phyloP scores from a whole-genome alignment of 2,329 filamentous ascomycete genomes.

The Allantophomopsis lycopodina region DNA sequence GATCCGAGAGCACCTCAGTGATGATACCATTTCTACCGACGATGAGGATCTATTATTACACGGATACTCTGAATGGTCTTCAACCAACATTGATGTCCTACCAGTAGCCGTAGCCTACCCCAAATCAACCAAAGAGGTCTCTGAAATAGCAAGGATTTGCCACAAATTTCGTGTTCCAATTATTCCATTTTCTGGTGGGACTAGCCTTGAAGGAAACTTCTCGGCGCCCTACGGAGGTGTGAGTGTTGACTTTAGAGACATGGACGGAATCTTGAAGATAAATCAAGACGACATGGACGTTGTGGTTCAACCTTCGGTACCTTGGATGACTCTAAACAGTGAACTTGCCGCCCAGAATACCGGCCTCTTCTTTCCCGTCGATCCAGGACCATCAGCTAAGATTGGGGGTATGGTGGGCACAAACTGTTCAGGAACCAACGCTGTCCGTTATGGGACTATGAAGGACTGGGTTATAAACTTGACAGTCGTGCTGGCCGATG shows the following conservation, averaged over 20 bases:
- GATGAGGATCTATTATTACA: conserved; percentile 46
- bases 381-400: conserved; percentile 58
- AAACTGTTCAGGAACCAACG: conserved; percentile 66
- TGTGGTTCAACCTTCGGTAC: conserved; percentile 79
- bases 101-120: conserved; percentile 54
- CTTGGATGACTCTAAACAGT: conserved; percentile 85
- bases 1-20: conserved; percentile 34
- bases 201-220: conserved; percentile 82
- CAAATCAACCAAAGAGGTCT: conserved; percentile 44
- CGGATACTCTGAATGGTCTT: conserved; percentile 57
- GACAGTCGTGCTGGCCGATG: conserved; percentile 69
- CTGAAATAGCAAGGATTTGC: conserved; percentile 52
- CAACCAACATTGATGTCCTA: conserved; percentile 42
- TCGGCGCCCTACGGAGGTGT: conserved; percentile 76
- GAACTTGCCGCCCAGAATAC: conserved; percentile 51
- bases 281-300: conserved; percentile 86
- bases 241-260: conserved; percentile 77
- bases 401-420: conserved; percentile 78
- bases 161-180: conserved; percentile 70
- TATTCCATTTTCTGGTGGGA: conserved; percentile 71
- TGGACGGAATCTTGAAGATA: conserved; percentile 70
- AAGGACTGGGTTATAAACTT: conserved; percentile 79
- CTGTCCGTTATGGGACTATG: conserved; percentile 74
- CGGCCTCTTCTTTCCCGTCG: conserved; percentile 81
- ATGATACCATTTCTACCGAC: conserved; percentile 48